Percentiles rank a stretch among this genome's conserved stretches.
phyloP scores from a whole-genome alignment of 257 asterid genomes.

The Mentha longifolia region DNA sequence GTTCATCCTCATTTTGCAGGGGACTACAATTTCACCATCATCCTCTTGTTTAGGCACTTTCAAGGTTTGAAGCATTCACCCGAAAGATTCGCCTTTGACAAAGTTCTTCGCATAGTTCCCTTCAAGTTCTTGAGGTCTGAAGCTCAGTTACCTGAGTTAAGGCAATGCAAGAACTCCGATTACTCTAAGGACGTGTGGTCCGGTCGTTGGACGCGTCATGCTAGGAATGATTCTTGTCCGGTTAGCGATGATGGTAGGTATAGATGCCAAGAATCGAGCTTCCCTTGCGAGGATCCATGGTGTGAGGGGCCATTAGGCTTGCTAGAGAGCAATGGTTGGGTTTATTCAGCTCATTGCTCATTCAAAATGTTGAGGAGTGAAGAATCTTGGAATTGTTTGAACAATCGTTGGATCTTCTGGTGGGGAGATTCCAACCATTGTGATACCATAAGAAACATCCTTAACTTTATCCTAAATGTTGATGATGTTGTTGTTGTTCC shows the following conservation, averaged over 20 bases:
- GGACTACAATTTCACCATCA: slow-evolving; percentile 72
- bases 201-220: slow-evolving; percentile 91
- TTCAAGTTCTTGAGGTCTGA: slow-evolving; percentile 52
- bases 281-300: slow-evolving; percentile 79
- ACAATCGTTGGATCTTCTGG: slow-evolving; percentile 87
- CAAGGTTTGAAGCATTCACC: slow-evolving; percentile 77
- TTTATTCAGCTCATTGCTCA: slow-evolving; percentile 90
- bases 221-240: slow-evolving; percentile 60
- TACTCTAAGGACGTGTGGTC: slow-evolving; percentile 70
- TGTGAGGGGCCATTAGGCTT: slow-evolving; percentile 71
- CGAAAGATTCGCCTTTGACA: slow-evolving; percentile 60
- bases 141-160: slow-evolving; percentile 46
- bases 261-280: slow-evolving; percentile 68
- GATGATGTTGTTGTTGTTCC: slow-evolving; percentile 59
- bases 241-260: slow-evolving; percentile 74
- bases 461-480: slow-evolving; percentile 66
- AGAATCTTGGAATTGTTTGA: slow-evolving; percentile 74
- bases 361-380: slow-evolving; percentile 55
- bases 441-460: slow-evolving; percentile 76
- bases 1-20: slow-evolving; percentile 86
- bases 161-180: slow-evolving; percentile 60
- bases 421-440: slow-evolving; percentile 99
- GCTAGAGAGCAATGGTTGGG: slow-evolving; percentile 93
- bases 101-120: slow-evolving; percentile 58
- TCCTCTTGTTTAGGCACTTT: slow-evolving; percentile 63